Conservation (phyloP, 495 filamentous ascomycete species). For the Penicillium lagena region DNA sequence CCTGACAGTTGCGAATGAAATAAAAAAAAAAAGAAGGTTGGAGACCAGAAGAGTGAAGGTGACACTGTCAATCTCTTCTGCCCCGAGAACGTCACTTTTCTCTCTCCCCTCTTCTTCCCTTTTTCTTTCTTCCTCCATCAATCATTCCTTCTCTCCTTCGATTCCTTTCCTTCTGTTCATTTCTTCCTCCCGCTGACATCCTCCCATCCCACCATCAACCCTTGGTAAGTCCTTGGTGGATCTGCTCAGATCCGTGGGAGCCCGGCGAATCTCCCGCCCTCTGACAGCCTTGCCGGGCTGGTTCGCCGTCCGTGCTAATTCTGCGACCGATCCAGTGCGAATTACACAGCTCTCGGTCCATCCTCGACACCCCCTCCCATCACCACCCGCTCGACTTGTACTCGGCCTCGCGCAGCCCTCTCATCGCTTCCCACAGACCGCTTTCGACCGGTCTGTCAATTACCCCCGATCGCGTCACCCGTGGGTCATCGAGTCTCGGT, state of each 20-base stretch:
- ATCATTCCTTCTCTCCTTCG: conserved; percentile 2
- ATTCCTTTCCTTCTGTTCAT: conserved; percentile 3
- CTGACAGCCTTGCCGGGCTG: conserved; percentile 27
- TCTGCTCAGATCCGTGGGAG: conserved; percentile 27
- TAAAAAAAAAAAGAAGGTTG: background rate
- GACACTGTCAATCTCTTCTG: background rate
- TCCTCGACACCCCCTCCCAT: no score
- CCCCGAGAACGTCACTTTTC: conserved; percentile 10
- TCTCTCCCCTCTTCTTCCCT: conserved; percentile 2
- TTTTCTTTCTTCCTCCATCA: conserved; percentile 2
- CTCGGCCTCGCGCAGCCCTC: no score
- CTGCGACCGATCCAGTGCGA: no score
- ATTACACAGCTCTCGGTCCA: no score
- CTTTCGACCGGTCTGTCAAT: no score
- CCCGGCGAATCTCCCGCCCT: conserved; percentile 34
- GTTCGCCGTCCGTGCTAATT: conserved; percentile 16
- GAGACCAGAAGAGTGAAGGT: background rate
- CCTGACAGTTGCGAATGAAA: conserved; percentile 12
- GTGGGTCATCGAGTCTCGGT: background rate
- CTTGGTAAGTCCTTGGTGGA: background rate
- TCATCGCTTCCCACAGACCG: no score
- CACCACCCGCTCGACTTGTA: no score
- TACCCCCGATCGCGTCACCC: no score
- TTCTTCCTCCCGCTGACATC: background rate
- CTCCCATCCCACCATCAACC: no score